These are phyloP conservation scores for Fusarium robinianum DNA, from an alignment of 2,329 filamentous ascomycete species.

Conservation along the genomic window DNA sequence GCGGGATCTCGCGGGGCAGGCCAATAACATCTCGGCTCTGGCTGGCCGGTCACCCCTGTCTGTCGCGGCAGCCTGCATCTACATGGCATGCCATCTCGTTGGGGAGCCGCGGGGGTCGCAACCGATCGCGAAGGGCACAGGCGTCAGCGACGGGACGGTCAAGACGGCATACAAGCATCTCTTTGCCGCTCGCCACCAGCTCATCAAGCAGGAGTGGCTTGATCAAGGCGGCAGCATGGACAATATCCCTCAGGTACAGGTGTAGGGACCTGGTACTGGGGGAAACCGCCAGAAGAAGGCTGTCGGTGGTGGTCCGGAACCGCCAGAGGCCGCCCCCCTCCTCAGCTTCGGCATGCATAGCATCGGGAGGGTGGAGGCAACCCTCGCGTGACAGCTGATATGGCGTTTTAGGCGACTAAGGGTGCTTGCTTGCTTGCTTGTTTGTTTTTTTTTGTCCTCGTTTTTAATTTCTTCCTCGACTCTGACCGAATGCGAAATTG, in stretches of 20 bases:
- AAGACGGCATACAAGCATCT: constrained; percentile 93
- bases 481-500: background rate
- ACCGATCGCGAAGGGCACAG: constrained; percentile 81
- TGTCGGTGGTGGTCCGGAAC: constrained; percentile 4
- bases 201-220: constrained; percentile 79
- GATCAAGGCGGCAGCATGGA: constrained; percentile 72
- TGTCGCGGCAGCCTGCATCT: constrained; percentile 93
- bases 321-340: background rate
- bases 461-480: too few relatives aligned
- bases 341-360: background rate
- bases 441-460: too few relatives aligned
- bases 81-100: constrained; percentile 89
- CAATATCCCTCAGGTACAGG: constrained; percentile 63
- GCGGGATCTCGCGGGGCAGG: constrained; percentile 75
- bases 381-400: background rate
- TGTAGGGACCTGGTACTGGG: constrained; percentile 27
- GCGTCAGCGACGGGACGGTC: constrained; percentile 95
- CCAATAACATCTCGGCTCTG: constrained; percentile 76
- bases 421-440: background rate
- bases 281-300: background rate
- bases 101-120: constrained; percentile 79
- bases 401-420: constrained; percentile 2
- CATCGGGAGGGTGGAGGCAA: background rate
- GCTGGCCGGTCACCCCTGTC: constrained; percentile 93
- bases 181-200: constrained; percentile 71